Evolutionary conservation across 1,284 basidiomycete species (phyloP), one percentile per base, ranked within the genome.

Genomic region (Irpex sp.): DNA sequence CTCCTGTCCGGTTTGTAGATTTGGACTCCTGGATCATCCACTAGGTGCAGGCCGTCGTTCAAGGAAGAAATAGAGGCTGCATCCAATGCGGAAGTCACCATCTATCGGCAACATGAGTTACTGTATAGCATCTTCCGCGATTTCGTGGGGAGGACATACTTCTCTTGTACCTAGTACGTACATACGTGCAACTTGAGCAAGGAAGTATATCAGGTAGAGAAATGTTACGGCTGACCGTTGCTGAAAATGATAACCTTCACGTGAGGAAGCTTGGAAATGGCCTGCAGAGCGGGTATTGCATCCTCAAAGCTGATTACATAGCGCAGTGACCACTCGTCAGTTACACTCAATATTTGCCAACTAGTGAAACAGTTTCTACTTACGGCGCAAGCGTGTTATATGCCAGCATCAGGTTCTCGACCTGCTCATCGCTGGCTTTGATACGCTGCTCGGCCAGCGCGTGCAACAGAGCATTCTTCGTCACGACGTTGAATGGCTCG

Each of bases 401-500:
- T 4, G 67, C 66, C 1, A 67, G 64, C 66, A 73, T 72, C 9
- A 75, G 54, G 2, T 61, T 60, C 5, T 63, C 60, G 47, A 71
- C 61, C 5, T 39, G 55, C 5, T 57, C 49, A 6, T 68, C 64
- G 19, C 60, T 59, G 53, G 71, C 63, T 3, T 37, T 11, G 26
- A 71, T 50, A 3, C 62, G 66, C 5, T 63, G 59, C 54, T 75
- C 75, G 13, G 65, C 63, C 4, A 71, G 63, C 13, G 74, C 74
- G 58, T 76, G 70, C 15, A 68, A 47, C 37, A 76, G 67, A 19
- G 69, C 68, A 43, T 66, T 69, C 59, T 63, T 60, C 1, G 75
- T 75, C 11, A 75, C 71, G n/a, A 62, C 57, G 49, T 74, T 69
- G 58, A 75, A 76, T 9, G 71, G 64, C 54, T 75, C 70, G 60